phyloP scores from a whole-genome alignment of 345 rosid species.

The Barbarea vulgaris region DNA sequence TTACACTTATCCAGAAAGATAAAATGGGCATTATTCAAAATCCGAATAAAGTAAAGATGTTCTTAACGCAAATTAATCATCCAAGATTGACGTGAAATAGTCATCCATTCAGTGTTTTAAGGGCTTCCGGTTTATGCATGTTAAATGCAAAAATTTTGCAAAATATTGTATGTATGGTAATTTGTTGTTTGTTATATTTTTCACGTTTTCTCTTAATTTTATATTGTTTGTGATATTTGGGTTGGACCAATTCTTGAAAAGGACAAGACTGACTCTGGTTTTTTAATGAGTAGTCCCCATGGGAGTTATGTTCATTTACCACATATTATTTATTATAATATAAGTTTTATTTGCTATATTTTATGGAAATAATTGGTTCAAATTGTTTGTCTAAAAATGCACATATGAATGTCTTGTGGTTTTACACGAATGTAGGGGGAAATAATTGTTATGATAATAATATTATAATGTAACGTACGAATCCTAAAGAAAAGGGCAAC shows the following conservation, averaged over 20 bases:
- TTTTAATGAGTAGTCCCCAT: slow-evolving; percentile 36
- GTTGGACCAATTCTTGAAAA: slow-evolving; percentile 33
- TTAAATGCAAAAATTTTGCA: not conserved
- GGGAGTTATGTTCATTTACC: slow-evolving; percentile 17
- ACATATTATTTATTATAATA: not conserved
- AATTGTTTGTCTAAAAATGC: slow-evolving; percentile 31
- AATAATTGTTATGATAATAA: not conserved
- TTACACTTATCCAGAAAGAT: not conserved
- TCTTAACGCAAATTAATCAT: not conserved
- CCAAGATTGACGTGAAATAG: not conserved
- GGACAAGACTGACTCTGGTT: slow-evolving; percentile 32
- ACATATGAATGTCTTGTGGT: slow-evolving; percentile 3
- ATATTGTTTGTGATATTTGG: not conserved
- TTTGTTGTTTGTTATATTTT: not conserved
- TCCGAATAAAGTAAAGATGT: not conserved
- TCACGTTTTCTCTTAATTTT: not conserved
- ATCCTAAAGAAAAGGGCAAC: slow-evolving; percentile 7
- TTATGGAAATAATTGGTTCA: slow-evolving; percentile 1
- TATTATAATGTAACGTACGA: not conserved
- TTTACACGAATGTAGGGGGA: slow-evolving; percentile 6
- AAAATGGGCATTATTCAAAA: not conserved
- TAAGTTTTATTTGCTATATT: not conserved
- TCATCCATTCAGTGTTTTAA: not conserved
- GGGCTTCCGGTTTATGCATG: not conserved
- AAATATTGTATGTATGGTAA: not conserved